Evolutionary conservation across 257 asterid genomes (phyloP).

Genomic region (Cordia subcordata): DNA sequence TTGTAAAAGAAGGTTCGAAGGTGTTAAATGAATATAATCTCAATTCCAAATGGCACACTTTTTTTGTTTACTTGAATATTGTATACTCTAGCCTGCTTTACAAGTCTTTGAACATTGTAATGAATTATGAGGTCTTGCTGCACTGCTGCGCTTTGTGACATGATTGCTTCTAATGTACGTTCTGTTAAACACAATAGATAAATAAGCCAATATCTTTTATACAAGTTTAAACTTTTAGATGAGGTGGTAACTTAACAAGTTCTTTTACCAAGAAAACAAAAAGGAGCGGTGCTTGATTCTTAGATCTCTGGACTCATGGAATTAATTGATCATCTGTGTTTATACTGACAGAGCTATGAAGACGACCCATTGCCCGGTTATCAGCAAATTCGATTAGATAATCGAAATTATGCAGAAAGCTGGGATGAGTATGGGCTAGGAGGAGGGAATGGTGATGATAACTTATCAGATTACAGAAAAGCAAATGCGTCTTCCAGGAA

Average conservation of each 20-base stretch:
- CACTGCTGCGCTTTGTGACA: background rate
- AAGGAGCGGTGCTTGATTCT: too few relatives aligned
- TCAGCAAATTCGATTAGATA: constrained; percentile 43
- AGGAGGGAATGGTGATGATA: constrained; percentile 34
- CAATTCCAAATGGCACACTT: too few relatives aligned
- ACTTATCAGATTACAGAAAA: constrained; percentile 44
- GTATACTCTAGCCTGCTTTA: background rate
- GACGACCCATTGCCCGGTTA: constrained; percentile 71
- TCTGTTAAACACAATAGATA: background rate
- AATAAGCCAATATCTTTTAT: background rate
- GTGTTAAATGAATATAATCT: constrained; percentile 1
- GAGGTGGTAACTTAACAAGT: background rate
- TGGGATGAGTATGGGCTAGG: constrained; percentile 49
- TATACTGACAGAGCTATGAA: constrained; percentile 63
- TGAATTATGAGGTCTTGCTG: background rate
- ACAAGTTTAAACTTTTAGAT: too few relatives aligned
- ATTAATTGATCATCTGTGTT: constrained; percentile 8
- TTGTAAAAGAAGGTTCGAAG: constrained; percentile 20
- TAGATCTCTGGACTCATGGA: too few relatives aligned
- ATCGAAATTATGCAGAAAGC: constrained; percentile 40
- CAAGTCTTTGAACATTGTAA: background rate
- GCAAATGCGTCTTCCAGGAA: constrained; percentile 45
- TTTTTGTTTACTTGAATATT: background rate
- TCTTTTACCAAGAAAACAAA: too few relatives aligned
- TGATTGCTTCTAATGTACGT: background rate